phyloP scores from a whole-genome alignment of 1,284 basidiomycete species.

The Trichosporon asahii region DNA sequence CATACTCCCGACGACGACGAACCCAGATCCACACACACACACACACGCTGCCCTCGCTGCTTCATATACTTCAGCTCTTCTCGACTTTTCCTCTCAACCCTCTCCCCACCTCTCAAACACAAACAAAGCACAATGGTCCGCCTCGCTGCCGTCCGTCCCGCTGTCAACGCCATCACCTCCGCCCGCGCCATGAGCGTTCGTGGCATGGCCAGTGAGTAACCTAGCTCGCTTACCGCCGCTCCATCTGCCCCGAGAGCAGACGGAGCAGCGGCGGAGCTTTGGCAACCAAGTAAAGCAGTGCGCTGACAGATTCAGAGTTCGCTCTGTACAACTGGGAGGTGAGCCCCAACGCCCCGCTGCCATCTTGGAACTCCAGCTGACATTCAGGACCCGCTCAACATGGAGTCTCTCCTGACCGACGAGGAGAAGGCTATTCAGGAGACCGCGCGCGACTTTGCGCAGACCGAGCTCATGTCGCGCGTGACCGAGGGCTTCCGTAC shows the following conservation, averaged over 20 bases:
- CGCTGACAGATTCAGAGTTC: slow-evolving; percentile 41
- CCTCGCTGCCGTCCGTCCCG: slow-evolving; percentile 17
- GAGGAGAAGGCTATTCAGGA: slow-evolving; percentile 91
- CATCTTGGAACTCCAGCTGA: not conserved
- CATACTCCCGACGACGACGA: not conserved
- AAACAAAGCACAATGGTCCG: slow-evolving; percentile 9
- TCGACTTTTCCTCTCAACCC: not conserved
- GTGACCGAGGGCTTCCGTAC: slow-evolving; percentile 63
- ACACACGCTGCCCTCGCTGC: too few relatives aligned
- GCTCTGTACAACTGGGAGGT: slow-evolving; percentile 66
- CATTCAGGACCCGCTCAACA: slow-evolving; percentile 67
- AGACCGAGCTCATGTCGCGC: slow-evolving; percentile 79
- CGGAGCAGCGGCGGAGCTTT: not conserved
- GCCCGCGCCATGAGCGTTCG: slow-evolving; percentile 14
- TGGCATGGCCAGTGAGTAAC: slow-evolving; percentile 25
- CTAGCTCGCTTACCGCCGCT: not conserved
- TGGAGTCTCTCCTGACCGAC: slow-evolving; percentile 76
- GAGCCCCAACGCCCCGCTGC: not conserved
- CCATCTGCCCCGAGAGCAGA: too few relatives aligned
- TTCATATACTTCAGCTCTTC: not conserved
- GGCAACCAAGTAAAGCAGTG: not conserved
- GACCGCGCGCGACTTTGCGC: slow-evolving; percentile 75
- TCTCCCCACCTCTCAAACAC: slow-evolving; percentile 2
- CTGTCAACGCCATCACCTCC: slow-evolving; percentile 6
- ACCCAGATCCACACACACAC: not conserved